Base-by-base conservation (phyloP, 1,284 basidiomycete species). In the Moniliella sp. region DNA sequence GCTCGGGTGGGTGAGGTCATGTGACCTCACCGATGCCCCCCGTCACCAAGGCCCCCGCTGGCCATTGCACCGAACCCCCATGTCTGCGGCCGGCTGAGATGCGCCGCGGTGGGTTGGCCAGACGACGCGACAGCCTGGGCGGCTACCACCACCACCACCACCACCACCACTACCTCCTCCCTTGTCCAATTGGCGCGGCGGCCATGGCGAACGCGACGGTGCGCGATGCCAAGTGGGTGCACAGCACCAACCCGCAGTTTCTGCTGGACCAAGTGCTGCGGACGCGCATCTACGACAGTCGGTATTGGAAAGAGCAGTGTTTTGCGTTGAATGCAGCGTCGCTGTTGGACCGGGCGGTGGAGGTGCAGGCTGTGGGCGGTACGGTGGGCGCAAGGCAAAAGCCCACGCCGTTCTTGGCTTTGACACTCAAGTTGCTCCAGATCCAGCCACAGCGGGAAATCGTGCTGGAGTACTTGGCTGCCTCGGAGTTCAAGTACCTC, bases 401-500 rank as follows among this genome's bases (percentile, higher is more conserved):
- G 1, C 50, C 52, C 0, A 51, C 44, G 2, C 42, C 47, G 18
- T 59, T 56, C 84, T 15, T 91, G 79, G 88, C 80, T 56, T 67
- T 99, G 15, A 70, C 86, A 16, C 68, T 93, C 45, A 97, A 97
- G 61, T 68, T 99, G 34, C 67, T 99, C 16, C 91, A 97, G 63
- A 75, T 99, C 29, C 88, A 97, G 57, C 91, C 91, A 1, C 81
- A 94, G 63, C 83, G 83, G 57, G 82, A 88, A 61, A 94, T 97
- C 39, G 61, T 97, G 29, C 64, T 91, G 3, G 91, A 94, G 54
- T 99, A 99, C 57, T 66, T 99, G 13, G 72, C 76, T 38, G 83
- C 81, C 2, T 81, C 88, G 39, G 88, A 97, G 58, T 94, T 94
- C 71, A 99, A 99, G 84, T 94, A 97, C 62, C 66, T 99, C 35